Evolutionary conservation across 805 yeast species (phyloP).

Genomic region (Lipomyces sp.): DNA sequence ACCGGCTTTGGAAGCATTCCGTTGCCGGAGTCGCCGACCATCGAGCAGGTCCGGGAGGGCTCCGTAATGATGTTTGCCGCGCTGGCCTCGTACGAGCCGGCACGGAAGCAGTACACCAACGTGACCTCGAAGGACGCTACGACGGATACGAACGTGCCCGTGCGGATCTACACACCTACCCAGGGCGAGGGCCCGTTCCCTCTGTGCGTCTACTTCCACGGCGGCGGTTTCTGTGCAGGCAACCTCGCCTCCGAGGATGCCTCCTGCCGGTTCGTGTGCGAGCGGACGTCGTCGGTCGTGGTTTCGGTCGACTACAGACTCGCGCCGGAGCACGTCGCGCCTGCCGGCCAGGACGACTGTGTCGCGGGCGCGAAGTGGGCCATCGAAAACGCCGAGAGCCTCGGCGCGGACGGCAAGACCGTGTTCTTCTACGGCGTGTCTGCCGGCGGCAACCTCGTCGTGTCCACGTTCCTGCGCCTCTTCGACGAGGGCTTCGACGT

Average conservation of each 20-base stretch:
- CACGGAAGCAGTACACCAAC: neutral
- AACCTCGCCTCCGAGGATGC: constrained; percentile 44
- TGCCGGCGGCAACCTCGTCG: neutral
- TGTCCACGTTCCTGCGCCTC: neutral
- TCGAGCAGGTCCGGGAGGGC: too few species aligned
- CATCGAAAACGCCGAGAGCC: neutral
- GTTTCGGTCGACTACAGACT: constrained; percentile 49
- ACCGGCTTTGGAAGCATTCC: too few species aligned
- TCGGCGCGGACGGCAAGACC: neutral
- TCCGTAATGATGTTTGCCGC: too few species aligned
- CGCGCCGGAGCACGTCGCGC: constrained; percentile 51
- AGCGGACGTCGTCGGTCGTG: constrained; percentile 41
- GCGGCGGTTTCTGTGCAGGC: constrained; percentile 49
- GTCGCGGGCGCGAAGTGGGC: constrained; percentile 1
- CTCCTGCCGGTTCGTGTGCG: constrained; percentile 44
- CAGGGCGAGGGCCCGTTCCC: neutral
- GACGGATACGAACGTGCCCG: neutral
- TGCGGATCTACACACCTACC: constrained; percentile 3
- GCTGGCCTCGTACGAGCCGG: neutral
- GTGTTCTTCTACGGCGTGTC: neutral
- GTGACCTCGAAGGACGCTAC: neutral
- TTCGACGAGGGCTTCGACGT: neutral
- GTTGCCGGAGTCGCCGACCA: too few species aligned
- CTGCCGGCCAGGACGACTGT: constrained; percentile 47
- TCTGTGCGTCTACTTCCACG: constrained; percentile 36